Evolutionary conservation across 257 asterid genomes (phyloP).

Genomic region (Dorcoceras hygrometricum): DNA sequence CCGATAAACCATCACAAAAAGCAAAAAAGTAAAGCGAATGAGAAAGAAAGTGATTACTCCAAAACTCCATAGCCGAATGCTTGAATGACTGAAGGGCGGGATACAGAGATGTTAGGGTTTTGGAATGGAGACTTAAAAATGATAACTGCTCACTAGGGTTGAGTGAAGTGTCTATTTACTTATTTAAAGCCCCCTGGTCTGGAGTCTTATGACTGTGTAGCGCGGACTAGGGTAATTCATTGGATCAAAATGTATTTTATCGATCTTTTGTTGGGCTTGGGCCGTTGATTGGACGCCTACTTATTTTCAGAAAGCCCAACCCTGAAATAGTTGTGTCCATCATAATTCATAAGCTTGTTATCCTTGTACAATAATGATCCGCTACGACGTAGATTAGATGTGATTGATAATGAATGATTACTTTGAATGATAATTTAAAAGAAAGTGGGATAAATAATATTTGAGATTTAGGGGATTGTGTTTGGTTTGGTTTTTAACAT

Average conservation of each 20-base stretch:
- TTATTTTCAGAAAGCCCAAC: neutral
- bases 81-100: slow-evolving; percentile 13
- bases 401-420: too few relatives aligned
- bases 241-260: too few relatives aligned
- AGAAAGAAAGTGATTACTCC: slow-evolving; percentile 44
- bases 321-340: neutral
- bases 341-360: too few relatives aligned
- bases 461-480: too few relatives aligned
- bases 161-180: neutral
- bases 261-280: neutral
- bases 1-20: neutral
- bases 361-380: too few relatives aligned
- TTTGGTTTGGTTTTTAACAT: too few relatives aligned
- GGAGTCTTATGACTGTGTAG: neutral
- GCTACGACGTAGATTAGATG: too few relatives aligned
- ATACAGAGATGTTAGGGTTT: slow-evolving; percentile 26
- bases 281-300: neutral
- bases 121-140: neutral
- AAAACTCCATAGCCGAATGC: slow-evolving; percentile 49
- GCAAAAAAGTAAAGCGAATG: neutral
- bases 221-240: neutral
- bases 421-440: too few relatives aligned
- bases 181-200: neutral
- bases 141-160: neutral
- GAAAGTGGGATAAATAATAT: too few relatives aligned